Base-by-base conservation (phyloP, 2,329 filamentous ascomycete species). In the Penicillium sp. region DNA sequence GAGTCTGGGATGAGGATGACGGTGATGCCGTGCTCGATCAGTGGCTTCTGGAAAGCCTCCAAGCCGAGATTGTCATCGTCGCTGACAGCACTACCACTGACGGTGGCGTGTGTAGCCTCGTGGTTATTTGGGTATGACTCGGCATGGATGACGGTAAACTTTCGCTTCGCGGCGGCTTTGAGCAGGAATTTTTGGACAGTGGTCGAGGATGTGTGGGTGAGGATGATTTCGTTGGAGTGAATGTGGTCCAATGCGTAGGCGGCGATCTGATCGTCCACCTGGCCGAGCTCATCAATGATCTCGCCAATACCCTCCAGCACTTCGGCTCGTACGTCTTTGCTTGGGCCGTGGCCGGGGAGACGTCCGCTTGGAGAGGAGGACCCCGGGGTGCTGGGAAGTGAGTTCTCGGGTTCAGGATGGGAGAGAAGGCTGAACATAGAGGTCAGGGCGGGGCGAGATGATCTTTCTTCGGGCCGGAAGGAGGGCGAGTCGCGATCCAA, bases 231-330 rank as follows among this genome's bases (percentile, higher is more conserved):
- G 70, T 93, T 92, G 1, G 91, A 90, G 71, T 96, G 91, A 62
- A 99, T 96, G 74, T 97, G 90, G 47, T 95, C 90, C 61, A 96
- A 88, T 2, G 92, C 90, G 63, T 92, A 89, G 23, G 87, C 86
- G 2, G 93, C 90, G 66, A 99, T 95, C 75, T 96, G 92, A 69
- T 96, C 91, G 71, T 97, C 94, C 8, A 92, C 92, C 70, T 93
- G 89, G 63, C 89, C 88, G 55, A 99, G 87, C 76, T 99, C 94
- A 70, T 99, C 94, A 74, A 96, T 90, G 59, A 99, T 92, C 73
- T 99, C 94, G 68, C 91, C 87, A 68, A 99, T 97, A 41, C 92
- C 94, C 67, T 94, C 90, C 63, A 97, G 87, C 27, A 97, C 89
- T 75, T 97, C 94, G 15, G 91, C 91, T 59, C 92, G 89, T 57